Base-by-base conservation (phyloP, 768 basidiomycete genomes). In the Pulveroboletus sp. region DNA sequence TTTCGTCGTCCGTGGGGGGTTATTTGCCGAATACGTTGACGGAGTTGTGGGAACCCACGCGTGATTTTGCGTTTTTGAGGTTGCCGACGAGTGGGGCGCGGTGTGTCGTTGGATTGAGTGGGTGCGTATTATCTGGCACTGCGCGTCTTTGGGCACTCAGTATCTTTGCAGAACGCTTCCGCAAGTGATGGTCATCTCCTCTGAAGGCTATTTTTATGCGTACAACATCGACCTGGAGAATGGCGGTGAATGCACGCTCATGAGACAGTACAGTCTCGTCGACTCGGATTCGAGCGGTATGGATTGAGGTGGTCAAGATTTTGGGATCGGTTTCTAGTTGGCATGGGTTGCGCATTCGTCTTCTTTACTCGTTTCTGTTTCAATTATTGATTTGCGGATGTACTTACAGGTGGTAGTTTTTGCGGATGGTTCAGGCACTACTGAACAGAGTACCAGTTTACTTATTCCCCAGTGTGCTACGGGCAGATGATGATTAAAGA, bases 221-320 rank as follows among this genome's bases (percentile, higher is more conserved):
- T 98, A 98, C 68, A 90, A 79, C 58, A 95, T 99, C 61, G 95
- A 99, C 70, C 70, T 98, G 51, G 95, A 99, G 68, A 85, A 87
- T 43, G 95, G 95, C 3, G 95, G 95, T 3, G 95, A 99, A 68
- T 98, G 95, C 59, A 80, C 87, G 17, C 67, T 99, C 61, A 87
- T 94, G 79, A 95, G 95, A 73, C 93, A 95, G 66, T 97, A 94
- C 64, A 88, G 81, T 45, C 61, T 64, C 33, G 64, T 64, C 21
- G 64, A 64, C 27, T 46, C 55, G 14, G 63, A 64, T 44, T 51
- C 63, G 21, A 55, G 55, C 19, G 63, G 64, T 9, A 56, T 58
- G 58, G 55, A 55, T 21, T 56, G 73, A 76, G 10, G 33, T n/a
- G 9, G 23, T 11, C 50, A 39, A 17, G 29, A n/a, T 6, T 10